phyloP scores from a whole-genome alignment of 1,284 basidiomycete species.

The Tremellales sp. region DNA sequence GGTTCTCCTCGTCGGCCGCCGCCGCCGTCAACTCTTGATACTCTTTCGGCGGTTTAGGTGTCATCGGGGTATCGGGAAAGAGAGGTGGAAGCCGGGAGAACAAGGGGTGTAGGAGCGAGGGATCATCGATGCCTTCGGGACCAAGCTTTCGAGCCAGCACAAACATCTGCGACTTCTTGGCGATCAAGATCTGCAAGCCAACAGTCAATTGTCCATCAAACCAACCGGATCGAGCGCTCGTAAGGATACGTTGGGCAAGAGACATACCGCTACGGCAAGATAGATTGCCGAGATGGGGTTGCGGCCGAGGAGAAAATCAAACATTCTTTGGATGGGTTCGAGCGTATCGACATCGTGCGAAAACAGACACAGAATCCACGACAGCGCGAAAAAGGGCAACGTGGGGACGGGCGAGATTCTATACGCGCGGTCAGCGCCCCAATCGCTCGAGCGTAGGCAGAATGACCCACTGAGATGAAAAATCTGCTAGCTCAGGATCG shows the following conservation, averaged over 20 bases:
- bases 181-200: slow-evolving; percentile 41
- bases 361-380: slow-evolving; percentile 84
- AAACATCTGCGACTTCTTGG: slow-evolving; percentile 46
- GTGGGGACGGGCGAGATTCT: slow-evolving; percentile 41
- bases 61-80: slow-evolving; percentile 44
- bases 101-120: slow-evolving; percentile 63
- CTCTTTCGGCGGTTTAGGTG: background rate
- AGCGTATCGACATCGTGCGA: slow-evolving; percentile 85
- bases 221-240: background rate
- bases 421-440: background rate
- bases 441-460: background rate
- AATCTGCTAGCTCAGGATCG: slow-evolving; percentile 65
- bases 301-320: slow-evolving; percentile 78
- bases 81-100: slow-evolving; percentile 68
- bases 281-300: slow-evolving; percentile 79
- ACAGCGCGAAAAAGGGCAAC: slow-evolving; percentile 64
- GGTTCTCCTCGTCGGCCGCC: slow-evolving; percentile 26
- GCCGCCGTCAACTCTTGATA: background rate
- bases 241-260: background rate
- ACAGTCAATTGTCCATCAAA: background rate
- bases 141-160: slow-evolving; percentile 32
- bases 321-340: slow-evolving; percentile 76
- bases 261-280: slow-evolving; percentile 70
- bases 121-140: slow-evolving; percentile 37
- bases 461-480: slow-evolving; percentile 52